Conservation (phyloP, 1,139 yeast species). For the Meyerozyma smithsonii region DNA sequence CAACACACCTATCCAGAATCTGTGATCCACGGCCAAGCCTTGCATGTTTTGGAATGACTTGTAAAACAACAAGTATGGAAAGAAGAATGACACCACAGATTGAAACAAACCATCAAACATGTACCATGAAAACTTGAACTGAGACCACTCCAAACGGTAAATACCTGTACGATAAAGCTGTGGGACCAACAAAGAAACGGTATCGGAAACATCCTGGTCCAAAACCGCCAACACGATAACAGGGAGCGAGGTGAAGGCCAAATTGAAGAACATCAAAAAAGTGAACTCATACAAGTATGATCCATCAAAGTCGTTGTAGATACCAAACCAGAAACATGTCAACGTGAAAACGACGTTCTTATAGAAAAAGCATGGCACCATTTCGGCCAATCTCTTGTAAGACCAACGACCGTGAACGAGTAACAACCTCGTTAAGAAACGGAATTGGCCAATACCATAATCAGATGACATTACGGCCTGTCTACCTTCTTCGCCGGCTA, state of each 20-base stretch:
- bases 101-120: conserved; percentile 60
- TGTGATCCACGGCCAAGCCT: conserved; percentile 51
- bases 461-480: conserved; percentile 68
- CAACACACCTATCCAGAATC: conserved; percentile 55
- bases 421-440: conserved; percentile 49
- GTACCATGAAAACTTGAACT: conserved; percentile 47
- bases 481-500: conserved; percentile 67
- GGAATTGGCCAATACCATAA: conserved; percentile 61
- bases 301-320: conserved; percentile 55
- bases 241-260: conserved; percentile 62
- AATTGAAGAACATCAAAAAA: conserved; percentile 58
- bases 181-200: conserved; percentile 54
- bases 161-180: conserved; percentile 54
- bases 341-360: conserved; percentile 58
- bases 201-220: conserved; percentile 60
- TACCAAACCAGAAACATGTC: conserved; percentile 60
- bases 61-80: conserved; percentile 48
- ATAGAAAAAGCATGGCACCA: conserved; percentile 63
- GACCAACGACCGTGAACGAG: conserved; percentile 66
- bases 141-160: conserved; percentile 50
- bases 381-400: conserved; percentile 55
- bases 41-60: conserved; percentile 42
- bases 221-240: conserved; percentile 55
- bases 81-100: conserved; percentile 51
- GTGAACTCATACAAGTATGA: conserved; percentile 60